phyloP scores from a whole-genome alignment of 441 rosid species.

The Aquilaria agallochum region DNA sequence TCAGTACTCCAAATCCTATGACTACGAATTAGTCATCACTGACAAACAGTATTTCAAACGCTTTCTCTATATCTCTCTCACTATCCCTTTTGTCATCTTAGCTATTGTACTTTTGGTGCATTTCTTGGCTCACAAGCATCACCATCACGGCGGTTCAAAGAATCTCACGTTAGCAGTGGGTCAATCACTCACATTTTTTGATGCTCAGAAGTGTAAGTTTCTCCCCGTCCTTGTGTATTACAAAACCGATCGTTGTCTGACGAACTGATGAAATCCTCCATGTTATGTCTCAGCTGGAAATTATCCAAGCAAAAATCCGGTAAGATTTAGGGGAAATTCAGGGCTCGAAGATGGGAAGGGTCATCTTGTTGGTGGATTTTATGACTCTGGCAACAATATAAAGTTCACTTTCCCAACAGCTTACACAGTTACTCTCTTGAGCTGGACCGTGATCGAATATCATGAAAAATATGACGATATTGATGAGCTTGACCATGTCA shows the following conservation, averaged over 20 bases:
- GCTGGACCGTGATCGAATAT: conserved; percentile 65
- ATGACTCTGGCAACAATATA: conserved; percentile 61
- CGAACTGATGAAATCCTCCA: background rate
- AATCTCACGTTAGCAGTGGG: conserved; percentile 52
- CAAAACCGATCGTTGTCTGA: too few relatives aligned
- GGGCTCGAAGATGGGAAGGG: conserved; percentile 49
- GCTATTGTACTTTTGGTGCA: conserved; percentile 23
- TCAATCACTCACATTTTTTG: conserved; percentile 54
- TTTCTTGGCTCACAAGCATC: conserved; percentile 35
- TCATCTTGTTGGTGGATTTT: conserved; percentile 50
- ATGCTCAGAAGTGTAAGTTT: conserved; percentile 55
- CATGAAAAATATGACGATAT: conserved; percentile 45
- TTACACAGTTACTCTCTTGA: conserved; percentile 49
- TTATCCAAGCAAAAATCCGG: conserved; percentile 39
- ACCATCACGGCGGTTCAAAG: conserved; percentile 28
- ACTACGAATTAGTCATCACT: conserved; percentile 40
- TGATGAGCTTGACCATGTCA: conserved; percentile 57
- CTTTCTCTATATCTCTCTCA: conserved; percentile 29
- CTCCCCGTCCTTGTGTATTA: background rate
- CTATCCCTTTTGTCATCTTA: conserved; percentile 18
- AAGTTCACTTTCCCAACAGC: conserved; percentile 66
- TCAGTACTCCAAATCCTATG: conserved; percentile 41
- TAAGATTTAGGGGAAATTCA: conserved; percentile 51
- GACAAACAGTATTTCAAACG: conserved; percentile 38
- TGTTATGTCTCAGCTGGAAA: conserved; percentile 39